phyloP scores from a whole-genome alignment of 2,329 filamentous ascomycete species.

The Colletotrichum sp. region DNA sequence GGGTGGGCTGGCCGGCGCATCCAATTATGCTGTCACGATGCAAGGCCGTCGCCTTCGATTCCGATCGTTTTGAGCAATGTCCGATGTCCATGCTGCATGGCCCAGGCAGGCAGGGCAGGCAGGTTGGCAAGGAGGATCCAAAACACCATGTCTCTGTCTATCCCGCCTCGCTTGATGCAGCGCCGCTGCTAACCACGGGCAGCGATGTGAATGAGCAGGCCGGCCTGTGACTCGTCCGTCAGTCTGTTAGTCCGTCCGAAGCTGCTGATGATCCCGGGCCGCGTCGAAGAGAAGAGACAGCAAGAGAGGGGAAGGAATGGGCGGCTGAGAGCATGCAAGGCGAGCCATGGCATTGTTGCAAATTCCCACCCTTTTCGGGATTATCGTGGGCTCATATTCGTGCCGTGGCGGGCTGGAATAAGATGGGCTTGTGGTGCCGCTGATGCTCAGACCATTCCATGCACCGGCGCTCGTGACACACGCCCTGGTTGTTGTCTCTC shows the following conservation, averaged over 20 bases:
- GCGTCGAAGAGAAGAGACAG: not conserved
- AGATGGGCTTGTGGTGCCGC: conserved; percentile 8
- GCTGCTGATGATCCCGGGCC: not conserved
- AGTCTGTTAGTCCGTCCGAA: not conserved
- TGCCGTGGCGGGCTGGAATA: conserved; percentile 6
- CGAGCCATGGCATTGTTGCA: not conserved
- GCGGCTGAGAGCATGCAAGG: not conserved
- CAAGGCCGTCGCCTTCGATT: conserved; percentile 15
- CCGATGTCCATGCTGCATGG: not conserved
- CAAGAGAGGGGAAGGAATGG: not conserved
- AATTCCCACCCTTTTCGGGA: not conserved
- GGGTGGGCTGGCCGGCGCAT: not conserved
- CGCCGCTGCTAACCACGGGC: not conserved
- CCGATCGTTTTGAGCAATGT: not conserved
- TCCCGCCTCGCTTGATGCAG: not conserved
- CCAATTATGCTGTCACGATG: conserved; percentile 1
- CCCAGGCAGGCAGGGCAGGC: not conserved
- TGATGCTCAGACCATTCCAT: conserved; percentile 17
- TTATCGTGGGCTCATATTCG: not conserved
- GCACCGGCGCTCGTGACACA: not conserved
- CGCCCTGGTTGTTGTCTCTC: not conserved
- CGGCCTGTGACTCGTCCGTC: not conserved
- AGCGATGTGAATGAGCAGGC: not conserved
- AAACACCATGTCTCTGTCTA: conserved; percentile 13
- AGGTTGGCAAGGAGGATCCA: conserved; percentile 2